A percentile compares a stretch with the other conserved stretches of the same genome.
phyloP scores from a whole-genome alignment of 345 rosid species.

The Eucalyptus sp. region DNA sequence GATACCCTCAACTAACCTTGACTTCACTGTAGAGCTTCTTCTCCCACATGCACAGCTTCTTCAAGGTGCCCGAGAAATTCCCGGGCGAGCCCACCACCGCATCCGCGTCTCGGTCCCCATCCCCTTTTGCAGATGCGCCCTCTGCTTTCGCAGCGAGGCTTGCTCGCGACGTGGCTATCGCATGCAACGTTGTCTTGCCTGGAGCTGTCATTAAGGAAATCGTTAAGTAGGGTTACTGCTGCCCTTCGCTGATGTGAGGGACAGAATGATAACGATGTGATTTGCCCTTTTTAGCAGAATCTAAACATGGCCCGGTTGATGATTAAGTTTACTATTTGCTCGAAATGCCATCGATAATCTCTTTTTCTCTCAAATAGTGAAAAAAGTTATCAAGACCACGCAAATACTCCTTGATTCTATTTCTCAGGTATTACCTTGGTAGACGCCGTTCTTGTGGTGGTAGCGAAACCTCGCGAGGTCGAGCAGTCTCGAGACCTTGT shows the following conservation, averaged over 20 bases:
- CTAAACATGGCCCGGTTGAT: neutral
- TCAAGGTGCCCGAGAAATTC: constrained; percentile 41
- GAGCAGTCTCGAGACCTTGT: constrained; percentile 16
- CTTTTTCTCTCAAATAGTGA: neutral
- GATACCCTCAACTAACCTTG: constrained; percentile 24
- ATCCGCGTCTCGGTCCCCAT: constrained; percentile 12
- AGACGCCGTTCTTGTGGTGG: constrained; percentile 4
- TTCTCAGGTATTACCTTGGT: constrained; percentile 2
- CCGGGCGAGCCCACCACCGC: constrained; percentile 2
- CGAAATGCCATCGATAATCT: neutral
- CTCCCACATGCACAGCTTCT: constrained; percentile 60
- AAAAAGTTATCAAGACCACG: neutral
- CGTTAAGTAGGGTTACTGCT: neutral
- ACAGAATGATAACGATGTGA: neutral
- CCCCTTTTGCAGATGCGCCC: constrained; percentile 2
- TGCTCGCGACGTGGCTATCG: neutral
- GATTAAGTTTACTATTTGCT: neutral
- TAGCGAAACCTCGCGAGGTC: constrained; percentile 30
- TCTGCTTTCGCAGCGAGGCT: neutral
- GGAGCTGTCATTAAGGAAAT: neutral
- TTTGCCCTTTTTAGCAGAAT: neutral
- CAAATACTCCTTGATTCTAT: neutral
- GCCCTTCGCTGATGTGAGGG: neutral
- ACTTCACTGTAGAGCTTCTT: constrained; percentile 65
- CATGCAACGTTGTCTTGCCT: neutral